phyloP scores from a whole-genome alignment of 208 protist genomes.

The Trypanosoma theileri region DNA sequence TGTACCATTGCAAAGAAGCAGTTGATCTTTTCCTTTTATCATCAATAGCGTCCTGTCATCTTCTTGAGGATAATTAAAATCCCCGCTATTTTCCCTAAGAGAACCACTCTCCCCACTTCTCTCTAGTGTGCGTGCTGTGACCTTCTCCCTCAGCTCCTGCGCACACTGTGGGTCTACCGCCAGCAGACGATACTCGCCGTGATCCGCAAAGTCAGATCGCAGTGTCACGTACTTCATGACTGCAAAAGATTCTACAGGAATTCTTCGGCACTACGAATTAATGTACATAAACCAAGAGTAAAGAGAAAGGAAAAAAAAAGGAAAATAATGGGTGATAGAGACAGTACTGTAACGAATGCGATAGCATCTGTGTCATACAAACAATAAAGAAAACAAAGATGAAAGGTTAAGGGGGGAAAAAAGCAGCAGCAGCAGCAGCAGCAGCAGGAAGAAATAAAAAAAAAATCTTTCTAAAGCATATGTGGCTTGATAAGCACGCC shows the following conservation, averaged over 20 bases:
- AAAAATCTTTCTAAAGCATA: no score
- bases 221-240: constrained; percentile 51
- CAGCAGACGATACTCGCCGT: constrained; percentile 49
- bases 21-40: constrained; percentile 45
- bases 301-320: constrained; percentile 1
- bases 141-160: constrained; percentile 15
- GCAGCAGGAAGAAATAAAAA: no score
- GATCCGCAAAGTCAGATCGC: constrained; percentile 36
- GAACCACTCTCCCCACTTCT: not conserved
- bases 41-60: constrained; percentile 19
- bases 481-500: no score
- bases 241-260: no score
- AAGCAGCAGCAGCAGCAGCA: no score
- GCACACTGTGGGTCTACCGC: constrained; percentile 38
- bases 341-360: no score
- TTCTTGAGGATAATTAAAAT: no score
- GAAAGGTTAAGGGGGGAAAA: no score
- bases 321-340: no score
- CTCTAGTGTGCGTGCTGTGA: not conserved
- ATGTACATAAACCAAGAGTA: not conserved
- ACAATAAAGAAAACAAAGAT: no score
- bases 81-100: no score
- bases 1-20: constrained; percentile 37
- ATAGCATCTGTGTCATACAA: no score
- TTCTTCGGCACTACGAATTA: not conserved